phyloP scores from a whole-genome alignment of 164 flowering plant genomes.

The Umbilicus rupestris region DNA sequence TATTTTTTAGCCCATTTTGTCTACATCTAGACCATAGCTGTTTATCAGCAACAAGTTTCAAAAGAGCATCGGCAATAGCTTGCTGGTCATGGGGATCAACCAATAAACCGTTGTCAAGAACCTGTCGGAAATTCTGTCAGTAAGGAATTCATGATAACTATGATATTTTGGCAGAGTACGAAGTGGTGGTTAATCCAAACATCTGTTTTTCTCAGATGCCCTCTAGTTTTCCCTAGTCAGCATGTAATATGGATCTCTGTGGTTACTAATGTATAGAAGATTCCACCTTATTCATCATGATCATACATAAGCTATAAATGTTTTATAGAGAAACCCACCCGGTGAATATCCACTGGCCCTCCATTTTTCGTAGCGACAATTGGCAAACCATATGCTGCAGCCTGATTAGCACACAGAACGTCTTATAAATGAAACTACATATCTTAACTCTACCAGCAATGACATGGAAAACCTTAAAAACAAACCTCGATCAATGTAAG shows the following conservation, averaged over 20 bases:
- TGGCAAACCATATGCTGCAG: constrained; percentile 93
- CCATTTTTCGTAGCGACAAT: constrained; percentile 97
- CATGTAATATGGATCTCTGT: neutral
- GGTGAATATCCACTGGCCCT: constrained; percentile 91
- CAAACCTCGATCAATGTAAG: constrained; percentile 86
- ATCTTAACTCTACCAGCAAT: neutral
- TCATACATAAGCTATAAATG: neutral
- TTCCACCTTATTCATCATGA: neutral
- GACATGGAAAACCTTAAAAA: neutral
- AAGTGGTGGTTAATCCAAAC: neutral
- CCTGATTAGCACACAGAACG: constrained; percentile 31
- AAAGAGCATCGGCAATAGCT: constrained; percentile 78
- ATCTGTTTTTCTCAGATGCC: neutral
- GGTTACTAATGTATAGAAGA: neutral
- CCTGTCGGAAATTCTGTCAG: constrained; percentile 33
- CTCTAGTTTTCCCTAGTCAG: neutral
- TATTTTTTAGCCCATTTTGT: constrained; percentile 74
- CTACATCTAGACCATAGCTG: constrained; percentile 84
- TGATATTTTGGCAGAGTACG: neutral
- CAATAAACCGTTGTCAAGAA: constrained; percentile 85
- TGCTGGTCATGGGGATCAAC: constrained; percentile 95
- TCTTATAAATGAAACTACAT: neutral
- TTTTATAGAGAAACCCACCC: constrained; percentile 36
- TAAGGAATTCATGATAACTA: neutral
- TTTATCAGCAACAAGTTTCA: constrained; percentile 89